These are phyloP conservation scores for Cyphellophora europaea DNA, from an alignment of 2,329 filamentous ascomycete species.

Conservation along the genomic window DNA sequence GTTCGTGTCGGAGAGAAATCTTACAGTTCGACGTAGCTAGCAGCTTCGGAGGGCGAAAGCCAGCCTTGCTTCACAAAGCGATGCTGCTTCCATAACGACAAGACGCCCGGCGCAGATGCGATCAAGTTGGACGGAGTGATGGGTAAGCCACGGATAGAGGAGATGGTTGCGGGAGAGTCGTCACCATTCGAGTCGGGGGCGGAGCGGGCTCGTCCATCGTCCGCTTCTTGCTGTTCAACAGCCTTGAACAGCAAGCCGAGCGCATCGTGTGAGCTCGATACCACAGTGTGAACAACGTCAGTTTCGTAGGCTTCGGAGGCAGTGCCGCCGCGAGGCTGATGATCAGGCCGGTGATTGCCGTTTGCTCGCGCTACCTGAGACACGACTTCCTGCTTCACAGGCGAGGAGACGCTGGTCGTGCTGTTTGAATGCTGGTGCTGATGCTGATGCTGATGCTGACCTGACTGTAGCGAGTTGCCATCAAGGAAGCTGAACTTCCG, in stretches of 20 bases:
- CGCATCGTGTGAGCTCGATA: not conserved
- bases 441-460: too few relatives aligned
- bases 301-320: not conserved
- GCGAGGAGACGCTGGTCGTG: not conserved
- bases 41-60: constrained; percentile 45
- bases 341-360: not conserved
- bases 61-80: constrained; percentile 48
- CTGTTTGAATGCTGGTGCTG: not conserved
- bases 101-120: not conserved
- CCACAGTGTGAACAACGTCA: not conserved
- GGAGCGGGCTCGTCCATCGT: not conserved
- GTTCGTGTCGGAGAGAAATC: too few relatives aligned
- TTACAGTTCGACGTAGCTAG: constrained; percentile 45
- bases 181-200: not conserved
- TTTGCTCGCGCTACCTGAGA: too few relatives aligned
- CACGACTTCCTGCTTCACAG: not conserved
- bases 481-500: not conserved
- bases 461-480: too few relatives aligned
- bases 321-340: not conserved
- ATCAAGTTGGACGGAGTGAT: not conserved
- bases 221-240: not conserved
- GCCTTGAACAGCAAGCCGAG: not conserved
- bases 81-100: not conserved
- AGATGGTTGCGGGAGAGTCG: not conserved
- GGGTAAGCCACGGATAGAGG: not conserved